Evolutionary conservation across 257 asterid genomes (phyloP).

Genomic region (Avicennia marina): DNA sequence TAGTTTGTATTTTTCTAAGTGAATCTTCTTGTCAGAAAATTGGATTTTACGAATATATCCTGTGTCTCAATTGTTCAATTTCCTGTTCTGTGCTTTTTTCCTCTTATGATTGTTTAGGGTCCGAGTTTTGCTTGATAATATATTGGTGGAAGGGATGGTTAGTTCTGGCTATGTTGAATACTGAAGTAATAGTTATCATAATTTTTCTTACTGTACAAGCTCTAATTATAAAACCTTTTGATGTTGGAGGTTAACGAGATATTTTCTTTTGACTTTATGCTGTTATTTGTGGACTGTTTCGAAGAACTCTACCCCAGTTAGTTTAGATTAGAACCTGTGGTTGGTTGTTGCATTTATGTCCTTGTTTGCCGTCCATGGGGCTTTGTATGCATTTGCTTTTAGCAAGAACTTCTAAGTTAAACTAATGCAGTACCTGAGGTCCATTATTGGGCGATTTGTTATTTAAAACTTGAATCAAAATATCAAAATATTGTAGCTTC

Average conservation of each 20-base stretch:
- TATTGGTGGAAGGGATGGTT: neutral
- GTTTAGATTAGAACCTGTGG: neutral
- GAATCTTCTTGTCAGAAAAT: too few species aligned
- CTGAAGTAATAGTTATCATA: conserved; percentile 6
- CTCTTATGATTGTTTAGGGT: conserved; percentile 5
- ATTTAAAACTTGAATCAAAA: neutral
- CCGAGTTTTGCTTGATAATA: conserved; percentile 4
- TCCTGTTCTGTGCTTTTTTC: too few species aligned
- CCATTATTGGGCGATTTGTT: neutral
- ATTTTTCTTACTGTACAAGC: conserved; percentile 5
- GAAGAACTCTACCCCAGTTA: neutral
- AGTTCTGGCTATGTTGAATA: neutral
- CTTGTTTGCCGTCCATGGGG: conserved; percentile 3
- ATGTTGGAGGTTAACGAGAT: conserved; percentile 2
- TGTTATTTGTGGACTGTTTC: neutral
- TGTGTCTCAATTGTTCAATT: too few species aligned
- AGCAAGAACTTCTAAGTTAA: neutral
- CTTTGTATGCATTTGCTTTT: neutral
- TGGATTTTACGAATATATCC: too few species aligned
- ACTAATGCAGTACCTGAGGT: neutral
- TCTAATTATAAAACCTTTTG: neutral
- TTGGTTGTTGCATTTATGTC: neutral
- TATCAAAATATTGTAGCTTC: conserved; percentile 11
- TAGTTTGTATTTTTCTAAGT: neutral
- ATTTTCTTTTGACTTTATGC: too few species aligned